Evolutionary conservation across 495 filamentous ascomycete species (phyloP).

Genomic region (Aspergillus carlsbadensis): DNA sequence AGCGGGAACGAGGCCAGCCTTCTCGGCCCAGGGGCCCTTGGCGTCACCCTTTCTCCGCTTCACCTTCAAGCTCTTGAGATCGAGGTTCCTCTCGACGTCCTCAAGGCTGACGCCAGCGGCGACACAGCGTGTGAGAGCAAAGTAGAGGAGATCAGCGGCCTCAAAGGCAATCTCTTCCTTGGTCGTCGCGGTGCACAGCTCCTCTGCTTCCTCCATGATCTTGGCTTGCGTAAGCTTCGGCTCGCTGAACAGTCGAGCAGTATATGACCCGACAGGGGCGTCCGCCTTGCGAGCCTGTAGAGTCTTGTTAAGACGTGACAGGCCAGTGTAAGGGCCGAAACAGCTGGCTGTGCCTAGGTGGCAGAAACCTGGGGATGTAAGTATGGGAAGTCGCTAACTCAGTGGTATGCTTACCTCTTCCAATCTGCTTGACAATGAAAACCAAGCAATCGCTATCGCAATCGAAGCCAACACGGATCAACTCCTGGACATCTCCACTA

Average conservation of each 20-base stretch:
- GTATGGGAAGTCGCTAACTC: not conserved
- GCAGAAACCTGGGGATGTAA: conserved; percentile 72
- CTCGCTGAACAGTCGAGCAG: conserved; percentile 86
- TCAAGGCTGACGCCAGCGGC: conserved; percentile 77
- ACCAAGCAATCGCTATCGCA: conserved; percentile 91
- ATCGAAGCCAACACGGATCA: conserved; percentile 80
- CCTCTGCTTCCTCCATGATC: conserved; percentile 97
- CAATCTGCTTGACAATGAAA: conserved; percentile 86
- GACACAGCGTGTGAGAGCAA: conserved; percentile 85
- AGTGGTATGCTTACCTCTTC: conserved; percentile 50
- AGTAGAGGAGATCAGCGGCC: conserved; percentile 93
- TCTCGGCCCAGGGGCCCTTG: conserved; percentile 84
- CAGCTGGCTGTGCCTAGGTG: conserved; percentile 89
- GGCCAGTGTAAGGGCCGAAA: conserved; percentile 80
- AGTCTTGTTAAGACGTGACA: conserved; percentile 82
- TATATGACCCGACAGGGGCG: conserved; percentile 89
- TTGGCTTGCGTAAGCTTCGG: conserved; percentile 86
- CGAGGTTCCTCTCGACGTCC: conserved; percentile 87
- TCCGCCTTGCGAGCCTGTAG: conserved; percentile 73
- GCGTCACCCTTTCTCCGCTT: conserved; percentile 90
- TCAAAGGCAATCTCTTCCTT: conserved; percentile 88
- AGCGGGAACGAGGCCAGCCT: conserved; percentile 62
- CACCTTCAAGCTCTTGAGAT: conserved; percentile 91
- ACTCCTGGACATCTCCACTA: conserved; percentile 88
- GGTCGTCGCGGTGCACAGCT: conserved; percentile 80